These are phyloP conservation scores for Talaromyces sp. DNA, from an alignment of 2,329 filamentous ascomycete genomes.

Conservation along the genomic window DNA sequence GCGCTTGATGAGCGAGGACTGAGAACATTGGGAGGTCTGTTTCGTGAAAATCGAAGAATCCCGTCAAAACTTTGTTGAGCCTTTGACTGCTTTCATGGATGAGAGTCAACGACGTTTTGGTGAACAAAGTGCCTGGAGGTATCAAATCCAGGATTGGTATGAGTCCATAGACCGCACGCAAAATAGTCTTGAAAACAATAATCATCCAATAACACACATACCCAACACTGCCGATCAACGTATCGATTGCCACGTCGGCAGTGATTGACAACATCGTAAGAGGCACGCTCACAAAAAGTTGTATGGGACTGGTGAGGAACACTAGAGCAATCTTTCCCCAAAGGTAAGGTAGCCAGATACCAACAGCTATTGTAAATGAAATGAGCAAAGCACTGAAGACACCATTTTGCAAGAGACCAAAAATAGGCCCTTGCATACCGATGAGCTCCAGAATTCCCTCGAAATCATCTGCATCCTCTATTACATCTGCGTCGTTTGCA, in stretches of 20 bases:
- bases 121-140: conserved; percentile 30
- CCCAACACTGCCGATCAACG: conserved; percentile 61
- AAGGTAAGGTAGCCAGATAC: conserved; percentile 88
- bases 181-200: conserved; percentile 25
- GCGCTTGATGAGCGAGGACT: conserved; percentile 65
- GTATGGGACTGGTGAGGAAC: conserved; percentile 69
- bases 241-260: conserved; percentile 76
- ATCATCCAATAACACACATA: conserved; percentile 38
- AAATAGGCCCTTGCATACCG: conserved; percentile 89
- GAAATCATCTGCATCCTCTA: conserved; percentile 78
- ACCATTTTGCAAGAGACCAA: conserved; percentile 86
- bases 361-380: conserved; percentile 75
- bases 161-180: conserved; percentile 29
- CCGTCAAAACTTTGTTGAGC: conserved; percentile 31
- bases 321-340: conserved; percentile 80
- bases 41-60: conserved; percentile 39
- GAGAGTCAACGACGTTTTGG: conserved; percentile 35
- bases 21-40: conserved; percentile 72
- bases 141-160: conserved; percentile 32
- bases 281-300: conserved; percentile 61
- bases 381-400: conserved; percentile 91
- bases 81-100: conserved; percentile 37
- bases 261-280: conserved; percentile 65
- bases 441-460: conserved; percentile 95
- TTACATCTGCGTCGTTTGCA: conserved; percentile 51